These are phyloP conservation scores for Penicillium janthinellum DNA, from an alignment of 2,329 filamentous ascomycete species.

Conservation along the genomic window DNA sequence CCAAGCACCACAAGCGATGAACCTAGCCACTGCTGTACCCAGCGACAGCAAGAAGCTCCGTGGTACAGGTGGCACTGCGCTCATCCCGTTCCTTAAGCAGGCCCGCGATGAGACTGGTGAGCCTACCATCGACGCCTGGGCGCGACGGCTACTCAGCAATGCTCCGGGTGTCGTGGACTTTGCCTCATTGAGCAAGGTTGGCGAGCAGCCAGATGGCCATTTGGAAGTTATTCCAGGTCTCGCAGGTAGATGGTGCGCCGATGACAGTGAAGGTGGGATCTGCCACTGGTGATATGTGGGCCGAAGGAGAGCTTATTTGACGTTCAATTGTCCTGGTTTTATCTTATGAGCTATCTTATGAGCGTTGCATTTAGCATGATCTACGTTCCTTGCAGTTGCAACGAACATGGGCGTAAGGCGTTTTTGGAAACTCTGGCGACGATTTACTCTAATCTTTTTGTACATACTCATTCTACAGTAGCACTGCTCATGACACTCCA, in stretches of 20 bases:
- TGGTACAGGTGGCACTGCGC: conserved; percentile 87
- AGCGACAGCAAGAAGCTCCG: conserved; percentile 64
- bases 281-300: conserved; percentile 53
- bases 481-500: background rate
- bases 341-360: conserved; percentile 16
- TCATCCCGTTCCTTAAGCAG: conserved; percentile 96
- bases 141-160: conserved; percentile 59
- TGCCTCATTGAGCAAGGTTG: conserved; percentile 54
- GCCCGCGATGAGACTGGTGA: conserved; percentile 95
- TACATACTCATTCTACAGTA: background rate
- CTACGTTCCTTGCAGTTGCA: background rate
- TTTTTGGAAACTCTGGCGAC: background rate
- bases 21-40: conserved; percentile 56
- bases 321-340: background rate
- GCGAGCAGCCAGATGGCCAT: conserved; percentile 56
- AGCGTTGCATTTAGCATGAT: conserved; percentile 22
- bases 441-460: background rate
- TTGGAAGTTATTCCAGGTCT: conserved; percentile 65
- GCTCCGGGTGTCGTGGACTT: conserved; percentile 44
- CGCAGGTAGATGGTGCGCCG: conserved; percentile 85
- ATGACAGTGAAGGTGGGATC: conserved; percentile 71
- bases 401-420: conserved; percentile 3
- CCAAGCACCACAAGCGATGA: conserved; percentile 44
- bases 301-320: background rate
- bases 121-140: conserved; percentile 74